Percentiles rank a stretch among this genome's conserved stretches.
Evolutionary conservation across 176 grass and related monocot species (phyloP).

Genomic region (Triticum aestivum): DNA sequence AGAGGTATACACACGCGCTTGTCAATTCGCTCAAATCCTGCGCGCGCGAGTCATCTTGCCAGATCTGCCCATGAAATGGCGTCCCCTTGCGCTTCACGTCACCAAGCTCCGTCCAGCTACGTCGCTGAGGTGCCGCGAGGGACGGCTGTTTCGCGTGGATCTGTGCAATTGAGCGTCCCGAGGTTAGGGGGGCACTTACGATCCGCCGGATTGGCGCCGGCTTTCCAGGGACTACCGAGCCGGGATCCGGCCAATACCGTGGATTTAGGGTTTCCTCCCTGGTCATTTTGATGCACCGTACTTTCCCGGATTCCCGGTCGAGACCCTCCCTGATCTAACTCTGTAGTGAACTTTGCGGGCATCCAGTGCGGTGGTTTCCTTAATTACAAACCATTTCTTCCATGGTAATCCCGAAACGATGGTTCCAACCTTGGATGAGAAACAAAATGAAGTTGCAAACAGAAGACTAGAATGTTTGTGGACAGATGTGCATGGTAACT

Average conservation of each 20-base stretch:
- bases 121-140: neutral
- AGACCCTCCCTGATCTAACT: neutral
- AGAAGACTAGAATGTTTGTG: neutral
- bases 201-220: neutral
- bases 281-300: neutral
- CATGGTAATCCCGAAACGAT: neutral
- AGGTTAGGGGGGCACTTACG: neutral
- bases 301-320: neutral
- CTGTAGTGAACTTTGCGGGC: neutral
- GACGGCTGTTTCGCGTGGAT: neutral
- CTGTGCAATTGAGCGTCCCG: neutral
- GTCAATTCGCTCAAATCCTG: neutral
- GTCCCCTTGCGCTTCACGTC: neutral
- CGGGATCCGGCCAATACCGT: neutral
- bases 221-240: neutral
- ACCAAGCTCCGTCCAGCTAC: neutral
- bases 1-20: constrained; percentile 28
- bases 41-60: neutral
- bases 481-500: neutral
- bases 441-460: neutral
- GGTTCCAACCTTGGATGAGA: neutral
- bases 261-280: constrained; percentile 31
- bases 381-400: neutral
- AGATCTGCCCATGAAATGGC: constrained; percentile 3
- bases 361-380: neutral